Base-by-base conservation (phyloP, 805 yeast genomes). In the Ogataea nitratoaversa region DNA sequence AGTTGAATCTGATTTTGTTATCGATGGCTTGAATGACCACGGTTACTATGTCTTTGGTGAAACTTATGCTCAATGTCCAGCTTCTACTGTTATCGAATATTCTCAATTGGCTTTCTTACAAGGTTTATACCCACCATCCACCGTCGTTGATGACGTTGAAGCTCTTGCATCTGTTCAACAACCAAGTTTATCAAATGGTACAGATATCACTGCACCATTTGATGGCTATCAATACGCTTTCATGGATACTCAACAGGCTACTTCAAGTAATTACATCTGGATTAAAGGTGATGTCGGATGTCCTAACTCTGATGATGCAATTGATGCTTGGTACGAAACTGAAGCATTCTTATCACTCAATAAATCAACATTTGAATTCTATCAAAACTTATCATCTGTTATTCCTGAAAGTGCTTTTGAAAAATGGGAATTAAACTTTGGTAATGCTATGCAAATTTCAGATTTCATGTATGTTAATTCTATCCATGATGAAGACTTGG, bases 211-310 rank as follows among this genome's bases (percentile, higher is more conserved):
- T 28, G 60, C 61, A 34, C 75, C 76, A 4, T 52, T 67, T 24
- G 56, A 56, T 38, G 75, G 74, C 9, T 70, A 71, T 52, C 78
- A 72, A 54, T 72, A 71, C 42, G 73, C 70, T 12, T 58, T 60
- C 42, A 57, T 65, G 50, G 64, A 62, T 37, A 56, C 64, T 25
- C 64, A 66, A 45, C 62, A 57, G 36, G 56, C 53, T 16, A 58
- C 52, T 12, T 60, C 72, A 9, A 62, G 58, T n/a, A 56, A 62
- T 22, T 60, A 59, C 47, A 67, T 70, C 53, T 65, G 66, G 66
- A 57, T 65, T 38, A 60, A 65, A 46, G 76, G 76, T 36, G 70
- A 65, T 43, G 64, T 38, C 8, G 48, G 57, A 40, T 72, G 78
- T 57, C 74, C 75, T 17, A 52, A 62, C 8, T 57, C 60, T 30